Conservation (phyloP, 129 eudicot genomes). For the Scalesia atractyloides region DNA sequence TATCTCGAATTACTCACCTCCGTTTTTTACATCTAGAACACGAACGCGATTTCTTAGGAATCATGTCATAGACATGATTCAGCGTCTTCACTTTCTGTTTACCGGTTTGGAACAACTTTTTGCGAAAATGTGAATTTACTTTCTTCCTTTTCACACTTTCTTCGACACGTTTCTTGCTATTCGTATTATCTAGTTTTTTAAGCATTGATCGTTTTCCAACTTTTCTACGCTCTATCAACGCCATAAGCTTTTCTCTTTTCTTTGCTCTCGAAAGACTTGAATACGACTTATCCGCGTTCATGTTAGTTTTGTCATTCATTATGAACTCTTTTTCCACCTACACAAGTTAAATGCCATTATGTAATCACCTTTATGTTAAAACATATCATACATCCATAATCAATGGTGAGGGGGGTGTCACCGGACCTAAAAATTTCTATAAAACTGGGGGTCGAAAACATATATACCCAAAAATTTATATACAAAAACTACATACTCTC, state of each 20-base stretch:
- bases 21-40: slow-evolving; percentile 16
- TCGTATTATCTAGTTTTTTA: neutral
- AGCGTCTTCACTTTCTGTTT: neutral
- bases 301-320: neutral
- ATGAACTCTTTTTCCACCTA: too few relatives aligned
- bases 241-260: slow-evolving; percentile 6
- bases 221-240: neutral
- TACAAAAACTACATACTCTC: too few relatives aligned
- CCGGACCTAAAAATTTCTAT: too few relatives aligned
- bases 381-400: too few relatives aligned
- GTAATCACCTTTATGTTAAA: too few relatives aligned
- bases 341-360: too few relatives aligned
- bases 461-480: too few relatives aligned
- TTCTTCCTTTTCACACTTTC: neutral
- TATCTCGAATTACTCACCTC: neutral
- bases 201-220: neutral
- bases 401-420: too few relatives aligned
- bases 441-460: too few relatives aligned
- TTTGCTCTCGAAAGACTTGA: neutral
- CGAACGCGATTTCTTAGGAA: neutral
- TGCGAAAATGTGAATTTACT: slow-evolving; percentile 19
- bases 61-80: too few relatives aligned
- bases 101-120: slow-evolving; percentile 16
- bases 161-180: neutral
- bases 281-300: neutral